phyloP scores from a whole-genome alignment of 2,329 filamentous ascomycete genomes.

The Elsinoe arachidis region DNA sequence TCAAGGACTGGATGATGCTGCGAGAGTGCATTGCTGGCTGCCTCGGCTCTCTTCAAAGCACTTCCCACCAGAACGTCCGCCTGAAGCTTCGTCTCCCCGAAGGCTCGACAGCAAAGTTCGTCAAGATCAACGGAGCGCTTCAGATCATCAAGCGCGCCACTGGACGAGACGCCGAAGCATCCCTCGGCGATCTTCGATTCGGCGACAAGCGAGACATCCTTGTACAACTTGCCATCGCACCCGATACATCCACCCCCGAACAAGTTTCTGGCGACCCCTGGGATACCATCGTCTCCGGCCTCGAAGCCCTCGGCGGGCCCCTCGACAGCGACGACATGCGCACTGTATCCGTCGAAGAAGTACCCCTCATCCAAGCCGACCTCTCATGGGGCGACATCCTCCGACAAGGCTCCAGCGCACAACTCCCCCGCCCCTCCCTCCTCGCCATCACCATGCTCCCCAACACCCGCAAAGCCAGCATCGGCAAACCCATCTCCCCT shows the following conservation, averaged over 20 bases:
- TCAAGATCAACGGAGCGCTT: slow-evolving; percentile 93
- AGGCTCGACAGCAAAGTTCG: slow-evolving; percentile 93
- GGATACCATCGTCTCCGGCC: slow-evolving; percentile 92
- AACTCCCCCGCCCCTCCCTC: slow-evolving; percentile 80
- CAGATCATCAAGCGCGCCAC: slow-evolving; percentile 95
- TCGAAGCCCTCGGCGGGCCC: slow-evolving; percentile 85
- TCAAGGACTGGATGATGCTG: slow-evolving; percentile 99
- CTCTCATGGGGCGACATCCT: slow-evolving; percentile 89
- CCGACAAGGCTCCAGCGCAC: slow-evolving; percentile 74
- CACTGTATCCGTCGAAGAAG: slow-evolving; percentile 78
- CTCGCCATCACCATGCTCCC: slow-evolving; percentile 95
- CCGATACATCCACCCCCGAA: slow-evolving; percentile 75
- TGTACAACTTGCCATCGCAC: slow-evolving; percentile 84
- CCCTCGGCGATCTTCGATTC: slow-evolving; percentile 83
- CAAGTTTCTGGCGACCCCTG: slow-evolving; percentile 86
- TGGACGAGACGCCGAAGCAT: slow-evolving; percentile 86
- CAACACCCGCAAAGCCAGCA: slow-evolving; percentile 34
- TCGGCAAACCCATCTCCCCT: slow-evolving; percentile 45
- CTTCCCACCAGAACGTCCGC: slow-evolving; percentile 97
- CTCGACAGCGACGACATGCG: slow-evolving; percentile 80
- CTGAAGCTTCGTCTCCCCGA: slow-evolving; percentile 89
- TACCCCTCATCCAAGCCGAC: slow-evolving; percentile 91
- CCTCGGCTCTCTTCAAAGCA: slow-evolving; percentile 80
- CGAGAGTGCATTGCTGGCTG: slow-evolving; percentile 92
- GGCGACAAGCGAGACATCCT: slow-evolving; percentile 92